phyloP scores from a whole-genome alignment of 371 early-diverging fungal genomes.

The Syncephalis plumigaleata region DNA sequence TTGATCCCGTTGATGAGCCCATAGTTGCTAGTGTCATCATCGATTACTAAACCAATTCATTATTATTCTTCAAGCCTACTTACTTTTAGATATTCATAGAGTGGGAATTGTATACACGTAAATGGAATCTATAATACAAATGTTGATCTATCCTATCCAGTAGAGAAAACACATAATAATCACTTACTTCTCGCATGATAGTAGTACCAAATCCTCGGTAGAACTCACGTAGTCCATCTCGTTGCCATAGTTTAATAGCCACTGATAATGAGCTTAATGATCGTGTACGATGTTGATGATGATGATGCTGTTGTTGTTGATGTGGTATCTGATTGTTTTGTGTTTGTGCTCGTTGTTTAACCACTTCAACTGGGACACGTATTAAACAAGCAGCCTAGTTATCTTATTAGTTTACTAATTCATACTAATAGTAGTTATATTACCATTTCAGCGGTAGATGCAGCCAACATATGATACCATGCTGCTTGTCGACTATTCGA shows the following conservation, averaged over 20 bases:
- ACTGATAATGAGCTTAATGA: conserved; percentile 8
- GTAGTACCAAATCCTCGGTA: conserved; percentile 86
- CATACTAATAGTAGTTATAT: too few relatives aligned
- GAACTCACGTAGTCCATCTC: conserved; percentile 71
- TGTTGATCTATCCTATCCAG: neutral
- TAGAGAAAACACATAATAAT: neutral
- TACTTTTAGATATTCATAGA: conserved; percentile 80
- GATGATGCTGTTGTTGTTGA: conserved; percentile 35
- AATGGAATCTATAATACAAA: conserved; percentile 60
- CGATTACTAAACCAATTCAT: neutral
- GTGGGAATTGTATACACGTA: conserved; percentile 88
- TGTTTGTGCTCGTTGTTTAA: conserved; percentile 89
- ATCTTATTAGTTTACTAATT: too few relatives aligned
- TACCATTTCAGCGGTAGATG: conserved; percentile 83
- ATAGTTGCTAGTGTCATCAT: neutral
- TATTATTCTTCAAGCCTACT: conserved; percentile 1
- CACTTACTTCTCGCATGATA: conserved; percentile 54
- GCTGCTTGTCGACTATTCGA: conserved; percentile 28
- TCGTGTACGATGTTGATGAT: conserved; percentile 36
- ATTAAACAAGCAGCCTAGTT: conserved; percentile 79
- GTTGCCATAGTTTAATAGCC: conserved; percentile 8
- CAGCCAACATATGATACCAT: conserved; percentile 74
- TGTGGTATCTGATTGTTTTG: conserved; percentile 56
- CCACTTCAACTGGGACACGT: conserved; percentile 89
- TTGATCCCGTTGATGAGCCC: conserved; percentile 10